Percentiles rank a stretch among this genome's conserved stretches.
Conservation (phyloP, 257 asterid genomes). For the Scutellaria galericulata region DNA sequence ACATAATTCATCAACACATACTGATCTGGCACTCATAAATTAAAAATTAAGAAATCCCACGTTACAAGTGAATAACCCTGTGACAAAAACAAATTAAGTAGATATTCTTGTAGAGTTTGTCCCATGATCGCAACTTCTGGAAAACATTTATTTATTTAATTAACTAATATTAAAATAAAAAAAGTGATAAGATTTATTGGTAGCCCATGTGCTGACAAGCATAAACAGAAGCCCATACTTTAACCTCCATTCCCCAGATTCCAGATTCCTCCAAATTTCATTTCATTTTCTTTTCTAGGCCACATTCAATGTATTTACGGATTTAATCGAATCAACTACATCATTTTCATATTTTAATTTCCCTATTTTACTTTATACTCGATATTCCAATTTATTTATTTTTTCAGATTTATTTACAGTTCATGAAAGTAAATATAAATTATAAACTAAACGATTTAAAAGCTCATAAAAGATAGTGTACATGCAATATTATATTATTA, state of each 20-base stretch:
- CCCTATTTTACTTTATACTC: no score
- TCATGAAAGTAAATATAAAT: no score
- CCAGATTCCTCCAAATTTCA: slow-evolving; percentile 11
- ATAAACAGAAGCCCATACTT: slow-evolving; percentile 20
- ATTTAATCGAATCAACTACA: no score
- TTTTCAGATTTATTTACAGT: no score
- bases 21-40: neutral
- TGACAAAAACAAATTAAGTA: neutral
- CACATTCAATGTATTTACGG: no score
- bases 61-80: neutral
- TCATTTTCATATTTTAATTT: no score
- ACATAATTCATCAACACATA: neutral
- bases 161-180: neutral
- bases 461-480: no score
- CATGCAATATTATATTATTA: no score
- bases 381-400: no score
- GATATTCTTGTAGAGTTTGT: neutral
- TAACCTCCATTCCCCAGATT: slow-evolving; percentile 19
- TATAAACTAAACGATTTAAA: no score
- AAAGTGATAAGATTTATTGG: slow-evolving; percentile 7
- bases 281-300: no score
- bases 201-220: slow-evolving; percentile 32
- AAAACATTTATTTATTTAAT: neutral
- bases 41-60: no score
- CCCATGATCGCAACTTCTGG: slow-evolving; percentile 27